Evolutionary conservation across 495 filamentous ascomycete genomes (phyloP), one percentile per base, ranked within the genome.

Genomic region (Lasiosphaeris hirsuta): DNA sequence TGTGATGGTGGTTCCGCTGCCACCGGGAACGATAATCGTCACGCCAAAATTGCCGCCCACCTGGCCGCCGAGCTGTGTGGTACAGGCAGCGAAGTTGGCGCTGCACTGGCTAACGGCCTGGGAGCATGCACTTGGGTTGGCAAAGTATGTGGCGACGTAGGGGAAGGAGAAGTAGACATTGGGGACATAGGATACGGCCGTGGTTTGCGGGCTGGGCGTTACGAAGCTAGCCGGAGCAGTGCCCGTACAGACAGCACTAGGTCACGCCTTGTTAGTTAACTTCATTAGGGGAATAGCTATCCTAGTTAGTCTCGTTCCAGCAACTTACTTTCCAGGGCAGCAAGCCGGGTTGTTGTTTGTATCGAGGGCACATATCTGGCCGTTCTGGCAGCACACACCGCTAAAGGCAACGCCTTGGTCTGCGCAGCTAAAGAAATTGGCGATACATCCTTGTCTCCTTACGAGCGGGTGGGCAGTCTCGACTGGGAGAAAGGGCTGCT

Each of bases 131-230:
- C 75, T 81, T 14, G 79, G 70, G 58, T 88, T 82, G 46, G 74
- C 64, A 59, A 89, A 89, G 41, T 78, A 79, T 1, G 88, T 90
- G 34, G 84, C 83, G 52, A 90, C 77, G 61, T 79, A 80, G 35
- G 86, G 74, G 65, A 89, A 90, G 10, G 85, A 80, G 64, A 86
- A 92, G 68, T 77, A 84, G 14, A 68, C 51, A 61, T 86, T 85
- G 40, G 75, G 69, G 43, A 78, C 75, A 55, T 63, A 77, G 48
- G 75, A 75, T 7, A 63, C 63, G 36, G 63, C 58, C 0, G 68
- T 63, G 1, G 75, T 74, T 3, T 67, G 59, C 2, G 79, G 71
- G 23, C 66, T 72, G 1, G 73, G 60, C 0, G 78, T 73, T 7
- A 75, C 76, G 39, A 75, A 78, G 37, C 75, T 79, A 9, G 72